Conservation (phyloP, 352 stramenopile species). For the Globisporangium yorkense region DNA sequence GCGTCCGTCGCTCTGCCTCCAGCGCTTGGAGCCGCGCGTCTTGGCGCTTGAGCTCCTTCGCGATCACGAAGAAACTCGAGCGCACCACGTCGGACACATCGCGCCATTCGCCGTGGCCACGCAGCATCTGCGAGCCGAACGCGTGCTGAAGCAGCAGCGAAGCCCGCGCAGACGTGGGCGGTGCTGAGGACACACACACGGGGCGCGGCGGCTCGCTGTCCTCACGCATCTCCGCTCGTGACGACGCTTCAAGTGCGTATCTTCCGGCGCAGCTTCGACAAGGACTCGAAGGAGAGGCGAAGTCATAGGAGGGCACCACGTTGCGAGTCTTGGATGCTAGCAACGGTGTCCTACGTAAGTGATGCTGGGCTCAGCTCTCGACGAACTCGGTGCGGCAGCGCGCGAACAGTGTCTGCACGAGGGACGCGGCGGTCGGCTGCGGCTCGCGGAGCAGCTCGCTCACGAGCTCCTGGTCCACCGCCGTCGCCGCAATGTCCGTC, state of each 20-base stretch:
- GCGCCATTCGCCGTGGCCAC: constrained; percentile 34
- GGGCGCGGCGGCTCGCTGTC: neutral
- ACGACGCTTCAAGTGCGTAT: neutral
- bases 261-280: neutral
- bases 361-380: neutral
- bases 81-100: constrained; percentile 43
- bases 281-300: no score
- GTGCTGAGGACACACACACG: neutral
- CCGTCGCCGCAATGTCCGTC: constrained; percentile 36
- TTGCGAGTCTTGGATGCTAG: no score
- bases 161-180: neutral
- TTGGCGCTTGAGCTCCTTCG: constrained; percentile 31
- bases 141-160: constrained; percentile 25
- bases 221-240: neutral
- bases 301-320: no score
- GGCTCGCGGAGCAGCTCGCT: constrained; percentile 29
- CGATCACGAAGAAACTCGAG: constrained; percentile 45
- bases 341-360: no score
- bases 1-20: neutral
- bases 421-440: constrained; percentile 30
- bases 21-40: constrained; percentile 12
- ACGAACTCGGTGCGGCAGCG: constrained; percentile 24
- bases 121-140: constrained; percentile 30
- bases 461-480: constrained; percentile 29
- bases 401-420: constrained; percentile 40